Percentiles rank a stretch among this genome's conserved stretches.
These are phyloP conservation scores for Pythium oligandrum DNA, from an alignment of 352 stramenopile species.

Conservation along the genomic window DNA sequence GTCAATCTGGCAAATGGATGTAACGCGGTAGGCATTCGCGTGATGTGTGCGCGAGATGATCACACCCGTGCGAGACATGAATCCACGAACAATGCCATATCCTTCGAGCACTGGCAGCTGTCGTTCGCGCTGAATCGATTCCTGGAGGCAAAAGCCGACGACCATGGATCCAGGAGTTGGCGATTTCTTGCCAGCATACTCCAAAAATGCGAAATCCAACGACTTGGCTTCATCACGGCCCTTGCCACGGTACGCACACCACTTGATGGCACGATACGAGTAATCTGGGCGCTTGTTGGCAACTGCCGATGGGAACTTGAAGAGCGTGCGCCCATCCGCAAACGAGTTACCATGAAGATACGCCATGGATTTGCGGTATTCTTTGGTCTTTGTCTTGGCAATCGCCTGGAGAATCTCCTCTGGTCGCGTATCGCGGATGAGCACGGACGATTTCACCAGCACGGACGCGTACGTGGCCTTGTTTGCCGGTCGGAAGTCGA, in stretches of 20 bases:
- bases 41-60: conserved; percentile 67
- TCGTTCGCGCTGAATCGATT: conserved; percentile 53
- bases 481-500: conserved; percentile 58
- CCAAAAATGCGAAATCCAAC: conserved; percentile 69
- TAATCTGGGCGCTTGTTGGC: conserved; percentile 4
- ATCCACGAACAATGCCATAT: conserved; percentile 51
- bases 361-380: conserved; percentile 35
- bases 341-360: conserved; percentile 47
- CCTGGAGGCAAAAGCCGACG: conserved; percentile 69
- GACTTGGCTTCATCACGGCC: conserved; percentile 34
- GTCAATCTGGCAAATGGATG: conserved; percentile 69
- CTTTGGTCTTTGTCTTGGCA: conserved; percentile 44
- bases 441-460: conserved; percentile 46
- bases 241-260: conserved; percentile 48
- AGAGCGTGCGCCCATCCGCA: conserved; percentile 43
- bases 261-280: conserved; percentile 48
- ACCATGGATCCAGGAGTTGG: conserved; percentile 43
- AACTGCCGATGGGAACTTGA: conserved; percentile 28
- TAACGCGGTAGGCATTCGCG: conserved; percentile 51
- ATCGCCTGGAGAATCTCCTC: conserved; percentile 45
- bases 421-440: conserved; percentile 23
- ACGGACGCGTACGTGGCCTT: conserved; percentile 50
- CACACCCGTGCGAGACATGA: conserved; percentile 53
- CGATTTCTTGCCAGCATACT: conserved; percentile 66
- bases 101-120: conserved; percentile 59